Evolutionary conservation across 345 rosid genomes (phyloP), one percentile per base, ranked within the genome.

Genomic region (Carallia pectinifolia): DNA sequence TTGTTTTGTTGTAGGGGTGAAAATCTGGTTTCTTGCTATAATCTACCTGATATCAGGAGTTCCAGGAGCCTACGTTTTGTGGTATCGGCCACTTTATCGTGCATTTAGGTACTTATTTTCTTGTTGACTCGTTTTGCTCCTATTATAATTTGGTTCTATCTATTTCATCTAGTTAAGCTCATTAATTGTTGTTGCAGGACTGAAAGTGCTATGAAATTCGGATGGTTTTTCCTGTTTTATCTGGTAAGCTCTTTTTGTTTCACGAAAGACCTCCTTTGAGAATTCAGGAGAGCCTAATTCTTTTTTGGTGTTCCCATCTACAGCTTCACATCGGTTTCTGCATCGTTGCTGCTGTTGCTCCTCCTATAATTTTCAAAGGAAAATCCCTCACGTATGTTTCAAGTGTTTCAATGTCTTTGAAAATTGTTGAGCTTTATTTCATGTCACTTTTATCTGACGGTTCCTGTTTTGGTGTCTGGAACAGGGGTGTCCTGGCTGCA

Each of bases 1-100:
- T 74, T 27, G 17, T 62, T 58, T 7, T 67, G 54, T 72, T 82
- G 65, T 74, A 96, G 99, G 87, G 65, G 97, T 87, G 70, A 92
- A 76, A 64, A 92, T 92, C 76, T 96, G 99, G 99, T 89, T 92
- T 81, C 97, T 96, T 62, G 87, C 98, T 12, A 4, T 90, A 40
- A 96, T 92, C 81, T 96, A 88, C 90, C 90, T 96, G 88, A 82
- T 92, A 80, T 47, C 93, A 0, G 97, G 97, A 80, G 99, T 87
- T 64, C 99, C 99, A 2, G 97, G 81, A 65, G 74, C 68, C 55
- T 77, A 77, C 40, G 19, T 77, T 55, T 69, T 77, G 74, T 77
- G 81, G 98, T 96, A 92, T 79, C 97, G 97, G 18, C 99, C 98
- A 54, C 92, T 96, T 50, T 96, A 92, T 81, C 92, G 94, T 58